Conservation (phyloP, 805 yeast genomes). For the Aciculoconidium aculeatum region DNA sequence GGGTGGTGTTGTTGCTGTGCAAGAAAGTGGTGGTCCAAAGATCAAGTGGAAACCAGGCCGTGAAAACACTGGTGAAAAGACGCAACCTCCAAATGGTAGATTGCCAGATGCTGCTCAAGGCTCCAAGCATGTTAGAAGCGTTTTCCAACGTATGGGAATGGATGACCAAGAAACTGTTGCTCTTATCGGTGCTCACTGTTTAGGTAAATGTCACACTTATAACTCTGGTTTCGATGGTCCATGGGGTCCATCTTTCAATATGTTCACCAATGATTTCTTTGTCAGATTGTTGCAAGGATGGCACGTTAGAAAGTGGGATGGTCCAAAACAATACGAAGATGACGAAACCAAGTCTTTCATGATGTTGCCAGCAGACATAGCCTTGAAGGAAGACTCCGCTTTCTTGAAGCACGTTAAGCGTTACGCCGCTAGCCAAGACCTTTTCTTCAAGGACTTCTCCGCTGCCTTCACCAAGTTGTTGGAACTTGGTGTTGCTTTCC, state of each 20-base stretch:
- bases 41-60: slow-evolving; percentile 54
- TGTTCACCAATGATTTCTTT: slow-evolving; percentile 37
- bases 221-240: slow-evolving; percentile 39
- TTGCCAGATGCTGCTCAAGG: slow-evolving; percentile 46
- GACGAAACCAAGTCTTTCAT: slow-evolving; percentile 34
- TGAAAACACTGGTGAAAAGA: slow-evolving; percentile 24
- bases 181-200: slow-evolving; percentile 38
- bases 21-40: slow-evolving; percentile 60
- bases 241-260: slow-evolving; percentile 34
- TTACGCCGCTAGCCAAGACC: slow-evolving; percentile 45
- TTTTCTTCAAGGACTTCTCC: slow-evolving; percentile 46
- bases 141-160: slow-evolving; percentile 42
- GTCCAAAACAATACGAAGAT: slow-evolving; percentile 36
- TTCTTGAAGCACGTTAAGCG: slow-evolving; percentile 41
- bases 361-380: slow-evolving; percentile 60
- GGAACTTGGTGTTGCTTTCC: slow-evolving; percentile 45
- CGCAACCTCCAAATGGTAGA: slow-evolving; percentile 41
- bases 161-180: slow-evolving; percentile 37
- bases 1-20: slow-evolving; percentile 62
- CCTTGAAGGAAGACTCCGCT: slow-evolving; percentile 40
- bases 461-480: slow-evolving; percentile 40
- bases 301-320: slow-evolving; percentile 42
- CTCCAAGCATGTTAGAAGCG: slow-evolving; percentile 38
- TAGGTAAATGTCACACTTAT: slow-evolving; percentile 34
- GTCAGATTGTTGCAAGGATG: slow-evolving; percentile 44